Base-by-base conservation (phyloP, 1,139 yeast species). In the Lodderomyces beijingensis region DNA sequence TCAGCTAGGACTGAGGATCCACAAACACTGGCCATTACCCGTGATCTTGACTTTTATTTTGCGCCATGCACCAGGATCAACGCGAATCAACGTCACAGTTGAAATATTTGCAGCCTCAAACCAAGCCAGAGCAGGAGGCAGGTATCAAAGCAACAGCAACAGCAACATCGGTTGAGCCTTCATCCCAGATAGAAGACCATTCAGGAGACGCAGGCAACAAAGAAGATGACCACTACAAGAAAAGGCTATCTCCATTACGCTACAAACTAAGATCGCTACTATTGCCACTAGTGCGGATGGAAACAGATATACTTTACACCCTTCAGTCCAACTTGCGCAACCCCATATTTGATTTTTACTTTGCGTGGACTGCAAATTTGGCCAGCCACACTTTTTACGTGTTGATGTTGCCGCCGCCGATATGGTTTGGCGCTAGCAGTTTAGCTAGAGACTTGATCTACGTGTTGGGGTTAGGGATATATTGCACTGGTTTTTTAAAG, bases 321-420 rank as follows among this genome's bases (percentile, higher is more conserved):
- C 57, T 86, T 40, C 98, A 91, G 59, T 40, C 48, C 5, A 37
- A 44, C 15, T 47, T 70, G 15, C 62, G 95, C 35, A 57, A 59
- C 23, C 73, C 79, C 3, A 39, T 60, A 18, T 60, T 81, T 35
- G 96, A 89, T 57, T 53, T 69, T 29, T 91, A 83, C 54, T 91
- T 91, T 57, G 86, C 95, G 10, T 77, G 87, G 68, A 75, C 95
- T 2, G 96, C 98, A 15, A 81, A 84, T 49, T 65, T 91, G 43
- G 98, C 96, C 0, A 77, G 95, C 7, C 98, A 91, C 56, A 87
- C 96, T 0, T 91, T 91, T 53, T 91, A 91, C 54, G 95, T 91
- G 34, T 57, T 89, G 33, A 79, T 86, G 77, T 67, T 91, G 28
- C 98, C 98, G 0, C 54, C 85, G 16, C 86, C 94, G 6, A 70